A percentile compares a stretch with the other conserved stretches of the same genome.
Conservation (phyloP, 441 rosid genomes). For the Adansonia gregorii region DNA sequence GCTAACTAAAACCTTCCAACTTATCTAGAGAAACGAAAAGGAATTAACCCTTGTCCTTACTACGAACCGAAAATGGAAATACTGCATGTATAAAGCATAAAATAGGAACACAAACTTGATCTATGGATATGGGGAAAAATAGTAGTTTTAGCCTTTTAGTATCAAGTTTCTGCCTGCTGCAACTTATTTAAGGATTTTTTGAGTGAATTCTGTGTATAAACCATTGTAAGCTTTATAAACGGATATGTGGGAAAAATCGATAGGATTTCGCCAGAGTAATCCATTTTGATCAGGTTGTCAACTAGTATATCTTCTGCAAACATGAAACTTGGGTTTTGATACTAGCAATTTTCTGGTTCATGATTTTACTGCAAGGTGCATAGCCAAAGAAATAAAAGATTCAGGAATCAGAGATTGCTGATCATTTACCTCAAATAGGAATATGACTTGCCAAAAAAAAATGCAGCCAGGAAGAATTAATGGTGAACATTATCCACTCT, state of each 20-base stretch:
- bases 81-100: background rate
- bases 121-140: no score
- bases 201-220: background rate
- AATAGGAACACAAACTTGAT: background rate
- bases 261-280: background rate
- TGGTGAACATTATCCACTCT: constrained; percentile 30
- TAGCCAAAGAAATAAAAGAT: background rate
- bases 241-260: background rate
- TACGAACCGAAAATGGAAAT: background rate
- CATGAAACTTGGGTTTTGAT: background rate
- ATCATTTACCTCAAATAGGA: background rate
- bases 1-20: background rate
- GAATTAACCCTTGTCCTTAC: background rate
- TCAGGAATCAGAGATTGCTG: background rate
- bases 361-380: background rate
- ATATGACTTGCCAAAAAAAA: background rate
- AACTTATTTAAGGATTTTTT: background rate
- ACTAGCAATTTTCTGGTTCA: background rate
- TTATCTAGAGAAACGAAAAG: background rate
- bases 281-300: background rate
- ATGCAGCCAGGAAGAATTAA: constrained; percentile 1
- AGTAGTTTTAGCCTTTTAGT: background rate
- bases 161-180: background rate
- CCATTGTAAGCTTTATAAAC: background rate
- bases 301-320: background rate